These are phyloP conservation scores for Miscanthus lutarioriparius DNA, from an alignment of 176 grass and related monocot genomes.

Conservation along the genomic window DNA sequence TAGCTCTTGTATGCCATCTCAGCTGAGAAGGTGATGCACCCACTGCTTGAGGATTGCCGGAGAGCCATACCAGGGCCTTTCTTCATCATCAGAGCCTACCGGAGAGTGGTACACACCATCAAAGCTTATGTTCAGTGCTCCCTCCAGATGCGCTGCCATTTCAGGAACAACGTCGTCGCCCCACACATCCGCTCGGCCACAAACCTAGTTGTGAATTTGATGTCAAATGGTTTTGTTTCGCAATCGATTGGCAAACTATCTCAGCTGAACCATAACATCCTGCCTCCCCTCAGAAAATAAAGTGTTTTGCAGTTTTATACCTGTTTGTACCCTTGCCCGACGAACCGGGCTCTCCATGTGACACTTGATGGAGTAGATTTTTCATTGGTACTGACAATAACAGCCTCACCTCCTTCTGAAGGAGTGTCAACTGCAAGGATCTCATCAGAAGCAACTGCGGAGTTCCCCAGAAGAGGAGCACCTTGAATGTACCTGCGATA, in stretches of 20 bases:
- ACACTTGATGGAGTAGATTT: conserved; percentile 10
- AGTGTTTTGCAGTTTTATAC: conserved; percentile 13
- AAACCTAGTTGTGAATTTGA: conserved; percentile 48
- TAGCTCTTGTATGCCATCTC: neutral
- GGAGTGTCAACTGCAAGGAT: conserved; percentile 26
- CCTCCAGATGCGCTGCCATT: conserved; percentile 79
- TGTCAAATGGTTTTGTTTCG: neutral
- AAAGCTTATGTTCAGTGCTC: conserved; percentile 83
- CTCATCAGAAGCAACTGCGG: conserved; percentile 40
- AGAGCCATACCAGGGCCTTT: conserved; percentile 88
- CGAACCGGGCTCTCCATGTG: conserved; percentile 60
- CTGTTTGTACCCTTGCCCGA: conserved; percentile 96
- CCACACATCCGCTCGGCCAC: conserved; percentile 79
- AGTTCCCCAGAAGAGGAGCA: conserved; percentile 52
- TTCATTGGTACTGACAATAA: conserved; percentile 17
- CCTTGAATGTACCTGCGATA: conserved; percentile 70
- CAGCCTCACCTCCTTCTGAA: conserved; percentile 40
- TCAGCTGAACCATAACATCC: neutral
- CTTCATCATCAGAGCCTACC: conserved; percentile 70
- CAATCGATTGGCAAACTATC: neutral
- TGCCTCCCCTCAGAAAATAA: neutral
- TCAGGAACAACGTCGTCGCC: conserved; percentile 91
- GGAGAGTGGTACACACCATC: conserved; percentile 94
- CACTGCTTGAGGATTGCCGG: conserved; percentile 76
- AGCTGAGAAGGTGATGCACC: conserved; percentile 74